phyloP scores from a whole-genome alignment of 2,329 filamentous ascomycete species.

The Dendrostoma leiphaemia region DNA sequence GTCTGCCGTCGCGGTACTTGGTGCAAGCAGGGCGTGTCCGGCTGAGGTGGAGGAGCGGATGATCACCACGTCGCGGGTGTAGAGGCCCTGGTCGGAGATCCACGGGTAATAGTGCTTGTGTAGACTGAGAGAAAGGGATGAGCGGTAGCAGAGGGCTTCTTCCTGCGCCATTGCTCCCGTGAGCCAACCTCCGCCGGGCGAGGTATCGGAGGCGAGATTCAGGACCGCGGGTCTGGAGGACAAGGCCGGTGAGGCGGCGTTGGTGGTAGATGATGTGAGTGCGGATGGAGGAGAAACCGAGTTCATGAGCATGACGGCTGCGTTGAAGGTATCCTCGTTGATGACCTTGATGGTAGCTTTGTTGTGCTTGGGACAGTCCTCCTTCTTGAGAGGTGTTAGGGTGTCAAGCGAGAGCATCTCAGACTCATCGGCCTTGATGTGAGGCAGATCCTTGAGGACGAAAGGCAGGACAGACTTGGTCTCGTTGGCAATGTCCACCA shows the following conservation, averaged over 20 bases:
- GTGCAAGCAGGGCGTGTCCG: slow-evolving; percentile 26
- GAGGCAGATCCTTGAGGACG: slow-evolving; percentile 43
- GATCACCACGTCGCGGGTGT: slow-evolving; percentile 31
- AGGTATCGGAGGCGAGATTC: slow-evolving; percentile 61
- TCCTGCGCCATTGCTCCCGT: slow-evolving; percentile 65
- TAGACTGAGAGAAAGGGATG: slow-evolving; percentile 49
- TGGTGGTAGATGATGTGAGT: not conserved
- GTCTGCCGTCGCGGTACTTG: slow-evolving; percentile 18
- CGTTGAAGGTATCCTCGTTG: slow-evolving; percentile 57
- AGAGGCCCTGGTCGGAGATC: slow-evolving; percentile 24
- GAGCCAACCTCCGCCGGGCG: slow-evolving; percentile 63
- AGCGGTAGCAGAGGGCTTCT: slow-evolving; percentile 66
- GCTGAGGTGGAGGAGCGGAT: slow-evolving; percentile 25
- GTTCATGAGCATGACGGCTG: slow-evolving; percentile 42
- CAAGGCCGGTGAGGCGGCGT: not conserved
- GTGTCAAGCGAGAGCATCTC: slow-evolving; percentile 35
- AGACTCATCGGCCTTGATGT: slow-evolving; percentile 35
- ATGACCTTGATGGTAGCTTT: slow-evolving; percentile 43
- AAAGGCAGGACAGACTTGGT: slow-evolving; percentile 45
- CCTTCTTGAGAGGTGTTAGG: slow-evolving; percentile 36
- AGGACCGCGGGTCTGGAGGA: slow-evolving; percentile 52
- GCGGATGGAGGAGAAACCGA: not conserved
- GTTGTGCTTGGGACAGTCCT: slow-evolving; percentile 41
- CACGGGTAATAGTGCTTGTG: slow-evolving; percentile 29
- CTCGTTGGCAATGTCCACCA: slow-evolving; percentile 44